Evolutionary conservation across 257 asterid species (phyloP).

Genomic region (Nicotiana tabacum): DNA sequence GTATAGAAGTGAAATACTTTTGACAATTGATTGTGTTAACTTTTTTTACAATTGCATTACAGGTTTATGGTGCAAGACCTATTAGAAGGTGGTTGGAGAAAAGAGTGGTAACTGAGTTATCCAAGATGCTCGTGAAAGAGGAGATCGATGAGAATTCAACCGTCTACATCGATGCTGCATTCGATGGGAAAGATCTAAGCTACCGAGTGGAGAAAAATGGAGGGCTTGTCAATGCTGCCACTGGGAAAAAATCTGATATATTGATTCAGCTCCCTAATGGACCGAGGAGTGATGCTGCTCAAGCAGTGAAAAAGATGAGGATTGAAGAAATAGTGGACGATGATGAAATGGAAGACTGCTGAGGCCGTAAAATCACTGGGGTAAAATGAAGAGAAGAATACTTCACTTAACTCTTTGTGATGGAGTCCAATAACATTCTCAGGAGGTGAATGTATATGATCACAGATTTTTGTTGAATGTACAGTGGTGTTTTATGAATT

Average conservation of each 20-base stretch:
- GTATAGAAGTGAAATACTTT: not conserved
- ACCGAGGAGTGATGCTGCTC: constrained; percentile 45
- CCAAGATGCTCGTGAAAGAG: constrained; percentile 76
- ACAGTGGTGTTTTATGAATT: no score
- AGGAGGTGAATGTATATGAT: no score
- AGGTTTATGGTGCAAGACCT: constrained; percentile 89
- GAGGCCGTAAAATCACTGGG: not conserved
- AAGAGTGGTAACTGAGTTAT: constrained; percentile 69
- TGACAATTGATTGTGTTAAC: not conserved
- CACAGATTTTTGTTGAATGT: no score
- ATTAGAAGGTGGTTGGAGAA: constrained; percentile 94
- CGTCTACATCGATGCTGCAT: constrained; percentile 50
- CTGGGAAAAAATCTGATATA: constrained; percentile 70
- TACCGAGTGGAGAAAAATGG: constrained; percentile 81
- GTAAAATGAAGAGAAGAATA: not conserved
- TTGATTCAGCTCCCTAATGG: constrained; percentile 60
- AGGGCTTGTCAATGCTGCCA: constrained; percentile 68
- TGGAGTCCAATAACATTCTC: not conserved
- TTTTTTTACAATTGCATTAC: not conserved
- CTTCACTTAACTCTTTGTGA: not conserved
- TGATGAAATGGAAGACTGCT: constrained; percentile 59
- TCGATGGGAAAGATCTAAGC: constrained; percentile 32
- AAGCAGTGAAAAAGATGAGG: constrained; percentile 78
- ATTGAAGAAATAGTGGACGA: constrained; percentile 63
- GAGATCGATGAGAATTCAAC: constrained; percentile 90